Base-by-base conservation (phyloP, 768 basidiomycete genomes). In the Dictyophora rubrovolvata region DNA sequence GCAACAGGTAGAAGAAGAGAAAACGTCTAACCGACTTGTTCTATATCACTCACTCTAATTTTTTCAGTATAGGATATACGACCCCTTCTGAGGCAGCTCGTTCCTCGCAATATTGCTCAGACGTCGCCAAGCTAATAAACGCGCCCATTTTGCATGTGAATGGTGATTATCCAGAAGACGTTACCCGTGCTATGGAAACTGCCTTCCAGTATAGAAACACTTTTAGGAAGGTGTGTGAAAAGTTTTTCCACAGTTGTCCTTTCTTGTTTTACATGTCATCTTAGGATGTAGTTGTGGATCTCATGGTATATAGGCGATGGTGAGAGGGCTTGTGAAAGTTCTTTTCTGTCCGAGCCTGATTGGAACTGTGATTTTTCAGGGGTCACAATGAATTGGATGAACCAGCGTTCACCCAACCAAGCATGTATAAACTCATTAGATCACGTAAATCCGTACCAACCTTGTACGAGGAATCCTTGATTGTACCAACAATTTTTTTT, bases 371-470 rank as follows among this genome's bases (percentile, higher is more conserved):
- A 48, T 55, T 23, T 23, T 59, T 10, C 52, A 83, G 89, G 82
- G 82, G 91, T 1, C 92, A 93, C 68, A 94, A 94, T 65, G 92
- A 93, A 69, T 78, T 93, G 33, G 89, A 93, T 66, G 79, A 93
- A 54, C 90, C 90, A 0, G 82, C 83, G 16, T 88, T 92, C 68
- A 95, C 93, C 0, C 87, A 86, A 60, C 93, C 93, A 0, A 72
- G 85, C 10, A 96, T 95, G 93, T 96, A 96, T 71, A 79, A 89
- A 69, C 82, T 87, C 72, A 94, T 95, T 65, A 79, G 83, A 6
- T 78, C 83, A 0, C 76, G 92, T 52, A 80, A 77, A 50, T 87
- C 86, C 12, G 89, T 93, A 5, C 90, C 91, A 5, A 75, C 83
- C 54, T 73, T 91, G 12, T 95, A 93, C 67, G 90, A 93, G 66